Base-by-base conservation (phyloP, 768 basidiomycete genomes). In the Favolaschia claudopus region DNA sequence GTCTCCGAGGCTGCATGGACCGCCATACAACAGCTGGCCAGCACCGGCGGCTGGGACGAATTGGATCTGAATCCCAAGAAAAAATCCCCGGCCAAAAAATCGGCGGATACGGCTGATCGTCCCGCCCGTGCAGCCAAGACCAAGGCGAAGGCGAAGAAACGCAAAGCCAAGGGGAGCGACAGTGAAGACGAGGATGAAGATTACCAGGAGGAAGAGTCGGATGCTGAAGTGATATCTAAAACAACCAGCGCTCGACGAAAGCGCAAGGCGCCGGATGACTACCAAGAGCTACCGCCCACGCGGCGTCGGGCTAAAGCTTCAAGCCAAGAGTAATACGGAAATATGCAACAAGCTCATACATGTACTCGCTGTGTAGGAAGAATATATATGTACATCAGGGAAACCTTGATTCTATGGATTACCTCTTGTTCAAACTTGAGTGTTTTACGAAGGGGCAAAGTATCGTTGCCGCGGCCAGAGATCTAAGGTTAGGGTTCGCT, bases 1-100 rank as follows among this genome's bases (percentile, higher is more conserved):
- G 93, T 95, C 0, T 76, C 81, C 22, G 76, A 83, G 56, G 77
- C 72, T 9, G 88, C 92, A 4, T 96, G 88, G 84, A 76, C 81
- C 27, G 81, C 83, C 1, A 81, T 95, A 10, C 67, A 76, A 17
- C 60, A 72, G 48, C 70, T 98, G 47, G 89, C 92, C 0, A 79
- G 85, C 50, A 81, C 76, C 27, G 95, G 95, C 1, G 95, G 94
- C 1, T 96, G 93, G 91, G 87, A 89, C 19, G 78, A 78, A 1
- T 62, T 81, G 50, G 70, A 81, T 50, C 64, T 83, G 4, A 77
- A 73, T 51, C 72, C 70, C 70, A 77, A 76, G 58, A 58, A 55
- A 39, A 67, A 62, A 34, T 25, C 59, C 15, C 7, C 60, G 3
- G 51, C 40, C 4, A 74, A 73, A 58, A 62, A 64, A 20, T 42